Percentiles rank a stretch among this genome's conserved stretches.
Evolutionary conservation across 1,284 basidiomycete species (phyloP).

Genomic region (Peniophora sp.): DNA sequence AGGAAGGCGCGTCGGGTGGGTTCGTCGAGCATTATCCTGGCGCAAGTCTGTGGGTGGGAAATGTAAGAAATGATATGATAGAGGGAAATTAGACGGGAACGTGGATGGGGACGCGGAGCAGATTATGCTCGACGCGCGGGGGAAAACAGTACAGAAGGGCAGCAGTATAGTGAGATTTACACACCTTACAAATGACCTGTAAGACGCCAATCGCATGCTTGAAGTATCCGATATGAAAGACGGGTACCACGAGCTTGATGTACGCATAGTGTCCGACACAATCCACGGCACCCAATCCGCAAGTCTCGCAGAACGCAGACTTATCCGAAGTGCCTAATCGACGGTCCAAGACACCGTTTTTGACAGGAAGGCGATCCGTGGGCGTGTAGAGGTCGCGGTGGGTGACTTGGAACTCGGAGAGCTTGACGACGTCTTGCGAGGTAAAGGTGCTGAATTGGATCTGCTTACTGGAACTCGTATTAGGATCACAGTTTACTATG

Average conservation of each 20-base stretch:
- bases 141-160: too few species aligned
- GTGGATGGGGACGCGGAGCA: neutral
- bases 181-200: slow-evolving; percentile 93
- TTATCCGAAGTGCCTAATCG: slow-evolving; percentile 95
- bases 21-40: slow-evolving; percentile 88
- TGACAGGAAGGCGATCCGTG: slow-evolving; percentile 76
- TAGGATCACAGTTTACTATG: slow-evolving; percentile 1
- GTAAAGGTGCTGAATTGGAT: slow-evolving; percentile 91
- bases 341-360: slow-evolving; percentile 85
- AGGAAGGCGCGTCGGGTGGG: slow-evolving; percentile 81
- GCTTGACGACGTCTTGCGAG: slow-evolving; percentile 88
- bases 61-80: neutral
- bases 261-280: slow-evolving; percentile 98
- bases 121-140: too few species aligned
- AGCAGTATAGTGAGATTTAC: slow-evolving; percentile 10
- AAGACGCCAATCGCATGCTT: slow-evolving; percentile 91
- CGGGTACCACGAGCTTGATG: slow-evolving; percentile 92
- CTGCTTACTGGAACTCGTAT: slow-evolving; percentile 89
- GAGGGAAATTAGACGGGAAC: neutral
- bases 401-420: slow-evolving; percentile 92
- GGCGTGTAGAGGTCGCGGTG: slow-evolving; percentile 86
- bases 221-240: slow-evolving; percentile 98
- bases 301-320: slow-evolving; percentile 89
- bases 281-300: slow-evolving; percentile 86
- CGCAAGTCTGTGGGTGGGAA: slow-evolving; percentile 65